These are phyloP conservation scores for Aspergillus sp. DNA, from an alignment of 2,329 filamentous ascomycete genomes.

Conservation along the genomic window DNA sequence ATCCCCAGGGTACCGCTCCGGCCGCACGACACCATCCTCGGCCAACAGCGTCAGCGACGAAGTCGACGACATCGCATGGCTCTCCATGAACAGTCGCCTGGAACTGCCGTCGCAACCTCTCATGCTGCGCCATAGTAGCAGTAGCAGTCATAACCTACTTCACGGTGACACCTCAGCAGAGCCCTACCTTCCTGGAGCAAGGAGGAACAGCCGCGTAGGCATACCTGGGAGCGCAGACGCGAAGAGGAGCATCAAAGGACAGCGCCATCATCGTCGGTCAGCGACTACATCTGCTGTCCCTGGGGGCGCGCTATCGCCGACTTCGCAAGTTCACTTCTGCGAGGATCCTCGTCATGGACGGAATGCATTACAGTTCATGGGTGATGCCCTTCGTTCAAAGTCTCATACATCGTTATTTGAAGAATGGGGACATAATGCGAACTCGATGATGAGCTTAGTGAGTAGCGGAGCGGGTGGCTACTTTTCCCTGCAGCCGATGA, in stretches of 20 bases:
- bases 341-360: background rate
- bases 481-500: constrained; percentile 4
- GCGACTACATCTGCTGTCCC: constrained; percentile 33
- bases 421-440: background rate
- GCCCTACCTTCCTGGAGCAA: constrained; percentile 9
- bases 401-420: constrained; percentile 4
- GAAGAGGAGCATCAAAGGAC: constrained; percentile 3
- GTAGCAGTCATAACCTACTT: background rate
- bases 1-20: constrained; percentile 21
- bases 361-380: background rate
- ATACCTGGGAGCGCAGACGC: background rate
- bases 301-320: background rate
- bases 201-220: constrained; percentile 3
- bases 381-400: background rate
- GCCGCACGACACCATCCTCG: constrained; percentile 26
- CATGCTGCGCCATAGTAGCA: constrained; percentile 13
- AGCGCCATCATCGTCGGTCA: constrained; percentile 33
- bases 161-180: constrained; percentile 2
- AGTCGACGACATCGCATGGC: constrained; percentile 38
- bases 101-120: constrained; percentile 37
- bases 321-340: background rate
- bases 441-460: background rate
- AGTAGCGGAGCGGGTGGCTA: background rate
- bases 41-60: constrained; percentile 23
- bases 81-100: constrained; percentile 39